These are phyloP conservation scores for Polysphondylium violaceum DNA, from an alignment of 78 protist genomes.

Conservation along the genomic window DNA sequence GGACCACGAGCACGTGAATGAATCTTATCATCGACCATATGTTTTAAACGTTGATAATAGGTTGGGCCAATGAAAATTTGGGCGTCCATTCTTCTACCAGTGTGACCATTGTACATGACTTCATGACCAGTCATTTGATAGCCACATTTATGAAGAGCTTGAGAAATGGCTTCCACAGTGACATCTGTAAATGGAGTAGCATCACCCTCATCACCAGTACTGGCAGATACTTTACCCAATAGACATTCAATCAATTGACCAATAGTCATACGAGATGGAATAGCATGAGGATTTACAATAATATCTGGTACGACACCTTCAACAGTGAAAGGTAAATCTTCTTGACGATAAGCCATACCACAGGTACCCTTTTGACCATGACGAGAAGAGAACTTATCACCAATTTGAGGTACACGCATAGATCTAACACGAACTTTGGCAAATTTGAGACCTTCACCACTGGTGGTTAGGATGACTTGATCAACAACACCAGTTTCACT, in stretches of 20 bases:
- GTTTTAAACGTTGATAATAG: constrained; percentile 99
- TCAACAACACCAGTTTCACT: constrained; percentile 96
- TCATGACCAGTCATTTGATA: constrained; percentile 97
- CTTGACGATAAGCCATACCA: constrained; percentile 98
- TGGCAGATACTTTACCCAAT: constrained; percentile 93
- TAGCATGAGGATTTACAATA: constrained; percentile 99
- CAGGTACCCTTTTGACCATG: constrained; percentile 99
- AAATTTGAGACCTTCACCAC: constrained; percentile 91
- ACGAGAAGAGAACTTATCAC: constrained; percentile 99
- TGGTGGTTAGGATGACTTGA: constrained; percentile 87
- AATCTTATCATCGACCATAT: constrained; percentile 99
- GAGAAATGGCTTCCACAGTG: constrained; percentile 90
- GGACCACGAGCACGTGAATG: constrained; percentile 99
- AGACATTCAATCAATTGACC: constrained; percentile 99
- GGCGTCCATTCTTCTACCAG: constrained; percentile 95
- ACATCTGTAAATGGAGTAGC: constrained; percentile 99
- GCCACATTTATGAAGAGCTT: constrained; percentile 89
- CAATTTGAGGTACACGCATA: constrained; percentile 98
- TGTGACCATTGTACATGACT: constrained; percentile 98
- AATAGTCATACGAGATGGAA: constrained; percentile 99
- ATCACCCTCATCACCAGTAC: constrained; percentile 75
- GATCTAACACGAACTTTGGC: constrained; percentile 96
- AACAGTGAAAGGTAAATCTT: constrained; percentile 98
- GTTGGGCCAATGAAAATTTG: constrained; percentile 98
- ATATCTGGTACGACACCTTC: constrained; percentile 99